Conservation (phyloP, 2,329 filamentous ascomycete species). For the Sarocladiaceae sp. region DNA sequence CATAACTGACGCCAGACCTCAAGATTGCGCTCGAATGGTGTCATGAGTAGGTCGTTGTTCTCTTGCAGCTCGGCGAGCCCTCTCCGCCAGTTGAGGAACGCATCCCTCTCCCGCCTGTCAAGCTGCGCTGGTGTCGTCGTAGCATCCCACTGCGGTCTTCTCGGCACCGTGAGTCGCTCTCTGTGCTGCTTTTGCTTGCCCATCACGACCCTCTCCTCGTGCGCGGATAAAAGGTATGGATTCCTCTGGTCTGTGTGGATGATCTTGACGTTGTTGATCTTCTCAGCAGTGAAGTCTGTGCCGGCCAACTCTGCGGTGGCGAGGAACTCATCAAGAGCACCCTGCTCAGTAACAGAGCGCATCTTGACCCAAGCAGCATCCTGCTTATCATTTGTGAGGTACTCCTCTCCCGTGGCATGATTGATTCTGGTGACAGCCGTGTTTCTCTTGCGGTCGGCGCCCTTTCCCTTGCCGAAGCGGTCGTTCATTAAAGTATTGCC, state of each 20-base stretch:
- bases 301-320: slow-evolving; percentile 94
- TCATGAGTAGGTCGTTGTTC: slow-evolving; percentile 91
- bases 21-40: slow-evolving; percentile 92
- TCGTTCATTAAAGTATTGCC: slow-evolving; percentile 99
- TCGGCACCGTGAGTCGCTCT: slow-evolving; percentile 75
- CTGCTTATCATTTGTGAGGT: slow-evolving; percentile 83
- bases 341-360: slow-evolving; percentile 97
- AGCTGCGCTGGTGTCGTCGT: slow-evolving; percentile 78
- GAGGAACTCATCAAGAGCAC: slow-evolving; percentile 91
- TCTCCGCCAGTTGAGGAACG: slow-evolving; percentile 80
- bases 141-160: slow-evolving; percentile 83
- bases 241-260: slow-evolving; percentile 96
- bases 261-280: slow-evolving; percentile 98
- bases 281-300: slow-evolving; percentile 97
- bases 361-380: slow-evolving; percentile 98
- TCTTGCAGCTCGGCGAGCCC: slow-evolving; percentile 90
- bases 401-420: slow-evolving; percentile 77
- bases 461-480: slow-evolving; percentile 90
- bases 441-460: slow-evolving; percentile 69
- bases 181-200: slow-evolving; percentile 80
- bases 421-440: slow-evolving; percentile 59
- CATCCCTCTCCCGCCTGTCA: slow-evolving; percentile 71
- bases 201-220: slow-evolving; percentile 72
- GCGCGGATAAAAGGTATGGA: slow-evolving; percentile 79
- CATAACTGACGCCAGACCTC: slow-evolving; percentile 98